Conservation (phyloP, 495 filamentous ascomycete species). For the Penicillium salamii region DNA sequence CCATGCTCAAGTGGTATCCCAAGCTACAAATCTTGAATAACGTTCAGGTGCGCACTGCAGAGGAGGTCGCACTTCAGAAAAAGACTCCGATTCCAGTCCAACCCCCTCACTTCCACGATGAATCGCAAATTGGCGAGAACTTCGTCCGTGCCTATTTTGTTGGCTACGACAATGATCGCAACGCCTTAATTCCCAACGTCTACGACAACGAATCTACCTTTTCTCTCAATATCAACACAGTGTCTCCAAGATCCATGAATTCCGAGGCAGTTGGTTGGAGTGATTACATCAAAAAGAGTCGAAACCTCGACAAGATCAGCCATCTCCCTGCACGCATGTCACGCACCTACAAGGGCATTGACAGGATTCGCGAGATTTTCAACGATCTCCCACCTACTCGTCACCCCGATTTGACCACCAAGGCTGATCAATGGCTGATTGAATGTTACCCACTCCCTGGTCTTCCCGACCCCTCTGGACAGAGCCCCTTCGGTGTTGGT, state of each 20-base stretch:
- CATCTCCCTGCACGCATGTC: slow-evolving; percentile 56
- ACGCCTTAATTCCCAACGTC: slow-evolving; percentile 56
- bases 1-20: slow-evolving; percentile 81
- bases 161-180: slow-evolving; percentile 71
- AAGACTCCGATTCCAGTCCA: slow-evolving; percentile 66
- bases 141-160: slow-evolving; percentile 74
- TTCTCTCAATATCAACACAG: slow-evolving; percentile 69
- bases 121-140: slow-evolving; percentile 66
- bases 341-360: slow-evolving; percentile 61
- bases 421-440: slow-evolving; percentile 69
- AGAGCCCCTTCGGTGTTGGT: slow-evolving; percentile 61
- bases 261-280: slow-evolving; percentile 58
- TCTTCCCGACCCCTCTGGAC: slow-evolving; percentile 66
- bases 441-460: slow-evolving; percentile 77
- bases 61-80: slow-evolving; percentile 56
- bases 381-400: slow-evolving; percentile 66
- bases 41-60: slow-evolving; percentile 64
- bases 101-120: slow-evolving; percentile 71
- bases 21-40: slow-evolving; percentile 70
- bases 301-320: slow-evolving; percentile 72
- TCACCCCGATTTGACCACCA: slow-evolving; percentile 64
- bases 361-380: slow-evolving; percentile 69
- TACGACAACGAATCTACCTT: slow-evolving; percentile 81
- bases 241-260: slow-evolving; percentile 52
- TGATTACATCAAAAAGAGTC: slow-evolving; percentile 71